These are phyloP conservation scores for Mycosphaerelloides madeirae DNA, from an alignment of 2,329 filamentous ascomycete species.

Conservation along the genomic window DNA sequence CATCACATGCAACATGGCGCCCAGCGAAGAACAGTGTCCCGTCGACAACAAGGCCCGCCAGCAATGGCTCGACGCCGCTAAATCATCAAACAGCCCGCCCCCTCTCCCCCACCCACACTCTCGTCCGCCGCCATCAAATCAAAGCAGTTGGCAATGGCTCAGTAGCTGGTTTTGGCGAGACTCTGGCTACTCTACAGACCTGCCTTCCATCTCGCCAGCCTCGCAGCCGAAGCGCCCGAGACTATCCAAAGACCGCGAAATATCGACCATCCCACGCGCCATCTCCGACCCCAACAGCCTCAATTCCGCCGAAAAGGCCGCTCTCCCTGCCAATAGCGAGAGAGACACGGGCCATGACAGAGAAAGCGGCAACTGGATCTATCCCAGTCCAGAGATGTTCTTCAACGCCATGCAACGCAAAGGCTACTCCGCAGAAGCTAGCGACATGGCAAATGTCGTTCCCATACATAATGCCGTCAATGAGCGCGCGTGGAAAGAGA, in stretches of 20 bases:
- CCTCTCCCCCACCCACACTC: slow-evolving; percentile 9
- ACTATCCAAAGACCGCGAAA: slow-evolving; percentile 56
- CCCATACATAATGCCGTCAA: slow-evolving; percentile 99
- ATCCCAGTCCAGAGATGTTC: slow-evolving; percentile 95
- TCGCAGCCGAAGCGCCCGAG: slow-evolving; percentile 30
- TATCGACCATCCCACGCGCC: slow-evolving; percentile 67
- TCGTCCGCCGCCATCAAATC: slow-evolving; percentile 13
- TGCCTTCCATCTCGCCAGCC: slow-evolving; percentile 10
- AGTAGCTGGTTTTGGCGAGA: too few species aligned
- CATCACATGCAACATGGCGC: slow-evolving; percentile 1
- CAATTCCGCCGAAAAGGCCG: slow-evolving; percentile 33
- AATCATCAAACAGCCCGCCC: slow-evolving; percentile 33
- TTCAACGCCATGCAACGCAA: slow-evolving; percentile 96
- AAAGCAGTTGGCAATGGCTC: not conserved
- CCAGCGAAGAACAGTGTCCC: slow-evolving; percentile 58
- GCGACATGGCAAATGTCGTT: slow-evolving; percentile 86
- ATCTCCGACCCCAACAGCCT: slow-evolving; percentile 26
- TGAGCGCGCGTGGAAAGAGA: slow-evolving; percentile 91
- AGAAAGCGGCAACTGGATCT: slow-evolving; percentile 84
- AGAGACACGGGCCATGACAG: slow-evolving; percentile 68
- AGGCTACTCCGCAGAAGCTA: slow-evolving; percentile 63
- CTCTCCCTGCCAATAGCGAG: slow-evolving; percentile 63
- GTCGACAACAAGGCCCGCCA: slow-evolving; percentile 87
- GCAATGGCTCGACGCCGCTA: slow-evolving; percentile 74
- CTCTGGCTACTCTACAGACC: slow-evolving; percentile 18